Evolutionary conservation across 2,329 filamentous ascomycete species (phyloP).

Genomic region (Penicillium sp.): DNA sequence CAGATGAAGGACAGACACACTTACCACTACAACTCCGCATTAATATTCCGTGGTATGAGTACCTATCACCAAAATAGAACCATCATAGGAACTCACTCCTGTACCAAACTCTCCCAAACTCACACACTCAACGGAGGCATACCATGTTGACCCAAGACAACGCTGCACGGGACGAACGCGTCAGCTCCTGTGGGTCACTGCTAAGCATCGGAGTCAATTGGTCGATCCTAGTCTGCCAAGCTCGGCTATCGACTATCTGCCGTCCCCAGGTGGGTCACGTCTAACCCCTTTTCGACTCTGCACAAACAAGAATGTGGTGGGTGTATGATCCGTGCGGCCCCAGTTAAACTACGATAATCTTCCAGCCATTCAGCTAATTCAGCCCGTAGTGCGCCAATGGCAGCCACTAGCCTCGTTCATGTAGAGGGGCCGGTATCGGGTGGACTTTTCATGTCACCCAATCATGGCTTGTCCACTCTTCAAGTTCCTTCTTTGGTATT

Average conservation of each 20-base stretch:
- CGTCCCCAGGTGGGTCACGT: conserved; percentile 27
- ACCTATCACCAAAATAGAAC: too few relatives aligned
- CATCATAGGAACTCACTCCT: too few relatives aligned
- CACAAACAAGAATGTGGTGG: conserved; percentile 28
- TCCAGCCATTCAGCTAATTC: too few relatives aligned
- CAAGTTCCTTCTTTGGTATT: conserved; percentile 1
- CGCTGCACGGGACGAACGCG: conserved; percentile 34
- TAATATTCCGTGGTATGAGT: too few relatives aligned
- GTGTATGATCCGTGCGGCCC: conserved; percentile 5
- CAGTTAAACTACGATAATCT: conserved; percentile 11
- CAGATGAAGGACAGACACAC: too few relatives aligned
- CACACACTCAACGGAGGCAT: too few relatives aligned
- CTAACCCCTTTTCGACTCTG: conserved; percentile 13
- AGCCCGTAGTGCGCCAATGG: conserved; percentile 3
- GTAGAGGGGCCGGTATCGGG: conserved; percentile 24
- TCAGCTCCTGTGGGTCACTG: conserved; percentile 33
- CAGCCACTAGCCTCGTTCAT: conserved; percentile 4
- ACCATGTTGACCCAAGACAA: conserved; percentile 25
- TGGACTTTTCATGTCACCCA: conserved; percentile 9
- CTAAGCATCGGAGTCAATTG: conserved; percentile 26
- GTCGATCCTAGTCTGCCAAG: conserved; percentile 37
- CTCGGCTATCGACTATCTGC: conserved; percentile 47
- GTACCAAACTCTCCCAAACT: too few relatives aligned
- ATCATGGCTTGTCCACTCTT: conserved; percentile 7
- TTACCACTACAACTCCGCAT: too few relatives aligned